phyloP scores from a whole-genome alignment of 2,329 filamentous ascomycete genomes.

The Sporothrix phasma region DNA sequence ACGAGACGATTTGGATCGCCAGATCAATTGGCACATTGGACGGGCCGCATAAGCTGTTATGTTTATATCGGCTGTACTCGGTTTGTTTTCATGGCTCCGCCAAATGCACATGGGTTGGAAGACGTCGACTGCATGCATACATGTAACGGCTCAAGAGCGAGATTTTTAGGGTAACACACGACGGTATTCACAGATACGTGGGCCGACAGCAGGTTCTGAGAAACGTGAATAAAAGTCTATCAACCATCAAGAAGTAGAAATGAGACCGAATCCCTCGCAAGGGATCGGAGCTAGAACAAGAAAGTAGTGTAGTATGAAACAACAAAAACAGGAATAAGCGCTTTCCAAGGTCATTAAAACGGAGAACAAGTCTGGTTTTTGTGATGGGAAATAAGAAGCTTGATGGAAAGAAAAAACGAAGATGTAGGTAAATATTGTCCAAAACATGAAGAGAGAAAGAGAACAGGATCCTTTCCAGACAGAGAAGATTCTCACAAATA shows the following conservation, averaged over 20 bases:
- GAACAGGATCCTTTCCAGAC: neutral
- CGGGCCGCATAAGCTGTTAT: neutral
- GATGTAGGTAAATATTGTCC: neutral
- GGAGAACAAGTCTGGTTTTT: neutral
- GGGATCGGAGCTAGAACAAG: neutral
- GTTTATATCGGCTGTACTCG: neutral
- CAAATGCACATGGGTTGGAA: neutral
- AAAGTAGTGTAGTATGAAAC: neutral
- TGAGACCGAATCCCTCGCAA: neutral
- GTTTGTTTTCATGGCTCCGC: too few relatives aligned
- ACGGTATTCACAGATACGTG: too few relatives aligned
- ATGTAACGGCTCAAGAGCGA: neutral
- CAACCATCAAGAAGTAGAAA: neutral
- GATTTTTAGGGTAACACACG: too few relatives aligned
- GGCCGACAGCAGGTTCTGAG: neutral
- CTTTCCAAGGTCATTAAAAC: slow-evolving; percentile 6
- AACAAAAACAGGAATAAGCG: neutral
- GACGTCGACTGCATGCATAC: neutral
- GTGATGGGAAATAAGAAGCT: slow-evolving; percentile 4
- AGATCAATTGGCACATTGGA: too few relatives aligned
- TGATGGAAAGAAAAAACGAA: neutral
- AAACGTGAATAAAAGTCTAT: slow-evolving; percentile 1
- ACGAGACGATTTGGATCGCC: slow-evolving; percentile 1
- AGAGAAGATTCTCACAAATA: slow-evolving; percentile 5
- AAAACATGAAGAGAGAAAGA: neutral